Base-by-base conservation (phyloP, 2,329 filamentous ascomycete genomes). In the Catunica adiposa region DNA sequence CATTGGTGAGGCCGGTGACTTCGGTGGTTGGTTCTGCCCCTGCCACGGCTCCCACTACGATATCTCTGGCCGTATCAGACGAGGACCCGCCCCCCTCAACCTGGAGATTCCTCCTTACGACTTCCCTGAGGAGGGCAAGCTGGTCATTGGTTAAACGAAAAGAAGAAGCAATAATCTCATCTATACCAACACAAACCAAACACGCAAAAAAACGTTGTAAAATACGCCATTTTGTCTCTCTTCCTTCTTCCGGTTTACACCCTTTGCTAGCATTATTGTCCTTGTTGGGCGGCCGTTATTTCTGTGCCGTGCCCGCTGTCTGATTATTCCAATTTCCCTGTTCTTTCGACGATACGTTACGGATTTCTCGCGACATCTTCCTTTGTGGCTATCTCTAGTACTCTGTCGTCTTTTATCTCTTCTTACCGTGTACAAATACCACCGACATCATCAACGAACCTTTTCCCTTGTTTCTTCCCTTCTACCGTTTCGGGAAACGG, bases 1-100 rank as follows among this genome's bases (percentile, higher is more conserved):
- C 68, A 98, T 98, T 66, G 92, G 94, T 67, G 92, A 98, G 78
- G 88, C 92, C 62, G 92, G 92, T 71, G 94, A 98, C 73, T 98
- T 77, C 67, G 92, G 92, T 70, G 92, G 92, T 69, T 98, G 92
- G 92, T 98, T 98, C 85, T 98, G 92, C 79, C 92, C 92, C 62
- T 98, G 92, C 86, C 92, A 98, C 81, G 92, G 92, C 72, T 96
- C 89, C 64, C 92, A 98, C 79, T 98, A 98, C 82, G 92, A 98
- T 71, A 97, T 98, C 71, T 97, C 89, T 62, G 92, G 92, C 71
- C 89, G 92, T 73, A 87, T 95, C 80, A 84, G 92, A 77, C 96
- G 87, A 80, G 92, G 92, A 63, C 92, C 92, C 61, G 92, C 92
- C 60, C 92, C 92, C 62, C 81, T 98, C 67, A 98, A 98, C 79